phyloP scores from a whole-genome alignment of 2,329 filamentous ascomycete genomes.

The Pestalotiopsis sp. region DNA sequence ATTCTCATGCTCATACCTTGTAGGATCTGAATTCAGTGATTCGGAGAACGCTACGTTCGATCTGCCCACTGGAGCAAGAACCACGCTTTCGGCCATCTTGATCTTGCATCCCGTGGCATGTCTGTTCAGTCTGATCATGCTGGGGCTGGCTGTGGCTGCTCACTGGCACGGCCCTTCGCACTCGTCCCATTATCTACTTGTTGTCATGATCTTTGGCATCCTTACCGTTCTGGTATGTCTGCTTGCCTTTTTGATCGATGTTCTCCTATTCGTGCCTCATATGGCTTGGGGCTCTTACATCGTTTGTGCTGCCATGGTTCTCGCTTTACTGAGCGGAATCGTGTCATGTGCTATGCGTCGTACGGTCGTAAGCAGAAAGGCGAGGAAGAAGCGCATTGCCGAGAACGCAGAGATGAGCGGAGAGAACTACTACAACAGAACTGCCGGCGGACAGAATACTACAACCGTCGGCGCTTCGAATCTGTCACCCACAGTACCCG shows the following conservation, averaged over 20 bases:
- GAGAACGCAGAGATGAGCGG: constrained; percentile 98
- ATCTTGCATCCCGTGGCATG: constrained; percentile 93
- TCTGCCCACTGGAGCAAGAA: constrained; percentile 53
- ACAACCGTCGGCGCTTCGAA: constrained; percentile 37
- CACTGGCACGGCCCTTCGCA: constrained; percentile 89
- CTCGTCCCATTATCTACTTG: constrained; percentile 84
- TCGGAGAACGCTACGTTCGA: constrained; percentile 51
- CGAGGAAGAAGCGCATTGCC: constrained; percentile 87
- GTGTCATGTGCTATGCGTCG: constrained; percentile 94
- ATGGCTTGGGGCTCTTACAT: constrained; percentile 94
- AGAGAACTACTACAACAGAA: constrained; percentile 82
- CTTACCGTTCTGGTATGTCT: constrained; percentile 83
- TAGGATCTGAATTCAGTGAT: constrained; percentile 21
- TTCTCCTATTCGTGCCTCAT: constrained; percentile 92
- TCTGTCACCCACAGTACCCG: constrained; percentile 61
- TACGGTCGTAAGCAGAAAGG: constrained; percentile 87
- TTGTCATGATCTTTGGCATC: constrained; percentile 83
- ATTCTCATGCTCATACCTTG: constrained; percentile 18
- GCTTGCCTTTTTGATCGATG: constrained; percentile 89
- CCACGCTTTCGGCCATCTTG: constrained; percentile 81
- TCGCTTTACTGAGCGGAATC: constrained; percentile 80
- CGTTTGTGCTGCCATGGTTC: constrained; percentile 83
- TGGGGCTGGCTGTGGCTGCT: constrained; percentile 76
- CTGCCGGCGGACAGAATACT: constrained; percentile 55
- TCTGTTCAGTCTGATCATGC: constrained; percentile 81